Evolutionary conservation across 2,329 filamentous ascomycete genomes (phyloP), one percentile per base, ranked within the genome.

Genomic region (Colletotrichum liaoningense): DNA sequence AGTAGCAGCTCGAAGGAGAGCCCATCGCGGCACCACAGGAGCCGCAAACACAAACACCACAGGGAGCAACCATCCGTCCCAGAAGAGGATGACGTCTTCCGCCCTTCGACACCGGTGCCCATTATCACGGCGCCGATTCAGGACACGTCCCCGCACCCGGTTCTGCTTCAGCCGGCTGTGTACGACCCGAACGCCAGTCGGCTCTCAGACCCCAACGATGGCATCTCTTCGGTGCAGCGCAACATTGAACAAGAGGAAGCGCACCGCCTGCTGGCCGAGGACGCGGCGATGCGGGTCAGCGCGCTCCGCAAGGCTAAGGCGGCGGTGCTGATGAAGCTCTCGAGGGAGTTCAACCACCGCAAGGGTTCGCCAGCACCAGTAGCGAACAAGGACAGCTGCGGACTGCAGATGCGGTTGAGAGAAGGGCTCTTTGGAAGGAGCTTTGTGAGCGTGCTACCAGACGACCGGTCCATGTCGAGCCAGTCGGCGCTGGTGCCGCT

Each of bases 291-390:
- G 67, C 86, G 90, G 69, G 84, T 84, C 5, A 88, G 84, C 75
- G 88, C 89, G 11, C 82, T 93, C 63, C 85, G 86, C 77, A 87
- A 88, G 72, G 91, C 90, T 42, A 90, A 89, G 78, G 89, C 90
- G 75, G 88, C 89, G 0, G 90, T 93, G 14, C 82, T 92, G 67
- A 86, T 84, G 73, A 91, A 91, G 76, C 85, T 92, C 63, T 88
- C 85, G 77, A 85, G 85, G 68, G 88, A 91, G 78, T 91, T 87
- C 67, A 74, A 33, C 70, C 73, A 33, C 35, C 69, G 66, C 54
- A 76, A 67, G 28, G 33, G 54, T 62, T 55, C 42, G n/a, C 33
- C 69, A 73, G 57, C 75, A 75, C 67, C 73, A 59, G 76, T 5
- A 64, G 76, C 62, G 33, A 49, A 26, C 49, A 67, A 54, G 52